Evolutionary conservation across 1,139 yeast genomes (phyloP).

Genomic region (Zygosaccharomyces sapae): DNA sequence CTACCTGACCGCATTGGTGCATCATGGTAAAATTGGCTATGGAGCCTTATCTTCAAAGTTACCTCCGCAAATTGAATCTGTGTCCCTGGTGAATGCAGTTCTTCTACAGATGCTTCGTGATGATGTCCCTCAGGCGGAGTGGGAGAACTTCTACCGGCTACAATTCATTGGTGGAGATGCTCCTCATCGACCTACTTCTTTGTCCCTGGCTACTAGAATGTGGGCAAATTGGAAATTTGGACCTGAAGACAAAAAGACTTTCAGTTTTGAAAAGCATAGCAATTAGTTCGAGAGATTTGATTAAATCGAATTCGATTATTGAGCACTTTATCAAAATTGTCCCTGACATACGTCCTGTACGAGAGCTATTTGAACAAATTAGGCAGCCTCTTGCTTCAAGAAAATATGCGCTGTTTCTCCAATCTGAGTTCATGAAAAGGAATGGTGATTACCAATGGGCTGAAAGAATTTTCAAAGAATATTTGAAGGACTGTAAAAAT

Average conservation of each 20-base stretch:
- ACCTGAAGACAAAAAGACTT: slow-evolving; percentile 16
- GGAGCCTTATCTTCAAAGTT: slow-evolving; percentile 16
- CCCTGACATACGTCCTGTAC: slow-evolving; percentile 24
- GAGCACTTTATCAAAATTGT: slow-evolving; percentile 23
- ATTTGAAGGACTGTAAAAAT: slow-evolving; percentile 11
- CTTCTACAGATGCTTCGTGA: slow-evolving; percentile 19
- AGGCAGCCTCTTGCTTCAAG: slow-evolving; percentile 20
- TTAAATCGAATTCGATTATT: slow-evolving; percentile 19
- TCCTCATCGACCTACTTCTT: slow-evolving; percentile 18
- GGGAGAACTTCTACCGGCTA: slow-evolving; percentile 17
- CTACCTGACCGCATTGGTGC: slow-evolving; percentile 20
- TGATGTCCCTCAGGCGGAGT: slow-evolving; percentile 11
- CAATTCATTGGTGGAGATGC: slow-evolving; percentile 13
- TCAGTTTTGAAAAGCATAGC: slow-evolving; percentile 23
- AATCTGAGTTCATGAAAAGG: slow-evolving; percentile 25
- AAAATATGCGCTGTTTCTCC: slow-evolving; percentile 23
- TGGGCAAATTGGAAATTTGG: slow-evolving; percentile 21
- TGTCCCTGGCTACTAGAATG: slow-evolving; percentile 26
- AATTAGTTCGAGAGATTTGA: slow-evolving; percentile 17
- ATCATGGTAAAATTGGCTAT: slow-evolving; percentile 12
- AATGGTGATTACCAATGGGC: slow-evolving; percentile 25
- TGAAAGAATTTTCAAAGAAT: slow-evolving; percentile 27
- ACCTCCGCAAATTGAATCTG: slow-evolving; percentile 17
- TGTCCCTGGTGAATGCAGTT: slow-evolving; percentile 24
- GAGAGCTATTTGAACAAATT: slow-evolving; percentile 23